Percentiles rank a stretch among this genome's conserved stretches.
phyloP scores from a whole-genome alignment of 345 rosid species.

The Diplotaxis tenuifolia region DNA sequence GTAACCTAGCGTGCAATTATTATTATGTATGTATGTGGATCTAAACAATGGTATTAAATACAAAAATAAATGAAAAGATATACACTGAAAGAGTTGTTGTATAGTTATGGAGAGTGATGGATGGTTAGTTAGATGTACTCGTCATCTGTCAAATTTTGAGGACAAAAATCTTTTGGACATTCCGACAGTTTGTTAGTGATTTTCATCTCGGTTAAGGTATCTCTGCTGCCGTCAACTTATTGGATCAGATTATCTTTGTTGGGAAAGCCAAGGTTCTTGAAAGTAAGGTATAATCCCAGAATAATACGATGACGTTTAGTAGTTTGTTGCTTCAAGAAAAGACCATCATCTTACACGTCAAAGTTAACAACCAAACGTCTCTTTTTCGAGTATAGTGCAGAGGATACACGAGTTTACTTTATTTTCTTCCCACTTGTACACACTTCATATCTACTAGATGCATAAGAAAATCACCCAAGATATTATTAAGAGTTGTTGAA shows the following conservation, averaged over 20 bases:
- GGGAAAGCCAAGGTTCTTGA: constrained; percentile 5
- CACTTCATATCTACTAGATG: not conserved
- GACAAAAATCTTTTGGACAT: constrained; percentile 6
- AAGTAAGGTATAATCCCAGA: constrained; percentile 19
- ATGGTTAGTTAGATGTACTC: constrained; percentile 32
- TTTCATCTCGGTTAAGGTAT: constrained; percentile 18
- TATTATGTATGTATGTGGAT: not conserved
- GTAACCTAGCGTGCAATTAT: constrained; percentile 21
- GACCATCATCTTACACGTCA: constrained; percentile 26
- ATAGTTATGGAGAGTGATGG: constrained; percentile 35
- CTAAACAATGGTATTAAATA: not conserved
- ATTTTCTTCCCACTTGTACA: constrained; percentile 18
- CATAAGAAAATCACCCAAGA: not conserved
- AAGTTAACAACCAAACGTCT: constrained; percentile 24
- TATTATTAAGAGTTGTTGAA: not conserved
- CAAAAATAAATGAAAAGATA: not conserved
- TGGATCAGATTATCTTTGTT: not conserved
- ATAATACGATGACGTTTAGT: constrained; percentile 26
- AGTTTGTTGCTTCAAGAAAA: constrained; percentile 37
- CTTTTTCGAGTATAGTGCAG: constrained; percentile 28
- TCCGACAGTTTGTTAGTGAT: constrained; percentile 9
- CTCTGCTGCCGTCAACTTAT: constrained; percentile 31
- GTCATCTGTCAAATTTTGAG: constrained; percentile 28
- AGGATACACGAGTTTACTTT: constrained; percentile 21
- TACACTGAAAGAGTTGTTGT: constrained; percentile 30